Percentiles rank a stretch among this genome's conserved stretches.
Conservation (phyloP, 345 rosid genomes). For the Lumnitzera racemosa region DNA sequence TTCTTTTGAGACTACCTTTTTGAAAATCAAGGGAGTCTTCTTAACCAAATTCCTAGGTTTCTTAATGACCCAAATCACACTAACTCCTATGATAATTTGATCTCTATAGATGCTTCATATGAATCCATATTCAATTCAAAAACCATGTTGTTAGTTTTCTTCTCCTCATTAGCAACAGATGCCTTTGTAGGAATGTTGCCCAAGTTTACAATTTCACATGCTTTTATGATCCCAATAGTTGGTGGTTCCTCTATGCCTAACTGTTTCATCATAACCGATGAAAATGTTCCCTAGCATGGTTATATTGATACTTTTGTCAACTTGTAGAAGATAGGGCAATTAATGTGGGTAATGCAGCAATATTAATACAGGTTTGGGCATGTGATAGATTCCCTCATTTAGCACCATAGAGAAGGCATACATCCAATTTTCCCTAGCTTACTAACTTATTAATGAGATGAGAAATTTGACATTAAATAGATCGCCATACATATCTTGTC, state of each 20-base stretch:
- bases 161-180: conserved; percentile 46
- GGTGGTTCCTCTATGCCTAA: conserved; percentile 61
- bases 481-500: too few species aligned
- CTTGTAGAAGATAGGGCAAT: too few species aligned
- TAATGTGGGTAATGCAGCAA: too few species aligned
- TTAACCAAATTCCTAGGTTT: conserved; percentile 89
- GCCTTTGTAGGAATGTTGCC: conserved; percentile 38
- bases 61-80: conserved; percentile 78
- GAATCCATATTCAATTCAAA: conserved; percentile 80
- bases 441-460: too few species aligned
- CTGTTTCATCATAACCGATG: conserved; percentile 64
- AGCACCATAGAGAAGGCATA: too few species aligned
- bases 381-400: too few species aligned
- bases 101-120: conserved; percentile 61
- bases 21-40: conserved; percentile 60
- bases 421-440: too few species aligned
- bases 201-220: conserved; percentile 33
- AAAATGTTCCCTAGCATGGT: conserved; percentile 9
- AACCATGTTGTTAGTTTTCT: conserved; percentile 70
- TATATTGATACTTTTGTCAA: too few species aligned
- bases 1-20: conserved; percentile 72
- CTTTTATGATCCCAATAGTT: conserved; percentile 51
- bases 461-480: too few species aligned
- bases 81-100: conserved; percentile 75
- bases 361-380: too few species aligned